These are phyloP conservation scores for Diaporthe helianthi DNA, from an alignment of 2,329 filamentous ascomycete genomes.

Conservation along the genomic window DNA sequence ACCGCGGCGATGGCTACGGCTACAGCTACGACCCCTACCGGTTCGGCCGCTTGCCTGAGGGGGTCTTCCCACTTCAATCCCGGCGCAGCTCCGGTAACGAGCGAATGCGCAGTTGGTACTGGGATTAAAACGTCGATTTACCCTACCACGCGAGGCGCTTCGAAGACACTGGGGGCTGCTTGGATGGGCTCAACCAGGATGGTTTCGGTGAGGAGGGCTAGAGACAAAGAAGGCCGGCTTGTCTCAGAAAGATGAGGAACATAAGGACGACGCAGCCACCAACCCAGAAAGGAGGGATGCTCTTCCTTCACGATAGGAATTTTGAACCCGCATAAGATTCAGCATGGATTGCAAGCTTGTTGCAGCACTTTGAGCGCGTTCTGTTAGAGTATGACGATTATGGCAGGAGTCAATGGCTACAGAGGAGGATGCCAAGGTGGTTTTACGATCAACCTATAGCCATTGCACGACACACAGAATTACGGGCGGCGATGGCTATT, in stretches of 20 bases:
- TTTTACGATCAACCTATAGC: background rate
- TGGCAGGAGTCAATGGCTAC: background rate
- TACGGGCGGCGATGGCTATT: background rate
- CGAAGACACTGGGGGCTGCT: background rate
- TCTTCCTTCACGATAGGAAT: background rate
- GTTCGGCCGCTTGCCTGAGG: background rate
- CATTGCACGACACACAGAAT: background rate
- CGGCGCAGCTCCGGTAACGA: constrained; percentile 11
- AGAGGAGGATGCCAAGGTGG: background rate
- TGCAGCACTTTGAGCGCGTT: background rate
- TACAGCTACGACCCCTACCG: background rate
- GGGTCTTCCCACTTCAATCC: background rate
- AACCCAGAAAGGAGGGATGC: background rate
- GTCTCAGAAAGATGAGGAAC: background rate
- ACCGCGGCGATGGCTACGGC: background rate
- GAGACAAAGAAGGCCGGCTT: background rate
- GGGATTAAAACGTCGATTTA: too few relatives aligned
- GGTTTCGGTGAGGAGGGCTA: background rate
- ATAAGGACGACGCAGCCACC: background rate
- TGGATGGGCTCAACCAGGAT: background rate
- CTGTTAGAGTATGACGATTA: background rate
- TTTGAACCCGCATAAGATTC: background rate
- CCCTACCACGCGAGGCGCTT: background rate
- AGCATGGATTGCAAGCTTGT: background rate
- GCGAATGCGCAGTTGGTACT: constrained; percentile 8